Base-by-base conservation (phyloP, 1,284 basidiomycete genomes). In the Cryptococcus sp. region DNA sequence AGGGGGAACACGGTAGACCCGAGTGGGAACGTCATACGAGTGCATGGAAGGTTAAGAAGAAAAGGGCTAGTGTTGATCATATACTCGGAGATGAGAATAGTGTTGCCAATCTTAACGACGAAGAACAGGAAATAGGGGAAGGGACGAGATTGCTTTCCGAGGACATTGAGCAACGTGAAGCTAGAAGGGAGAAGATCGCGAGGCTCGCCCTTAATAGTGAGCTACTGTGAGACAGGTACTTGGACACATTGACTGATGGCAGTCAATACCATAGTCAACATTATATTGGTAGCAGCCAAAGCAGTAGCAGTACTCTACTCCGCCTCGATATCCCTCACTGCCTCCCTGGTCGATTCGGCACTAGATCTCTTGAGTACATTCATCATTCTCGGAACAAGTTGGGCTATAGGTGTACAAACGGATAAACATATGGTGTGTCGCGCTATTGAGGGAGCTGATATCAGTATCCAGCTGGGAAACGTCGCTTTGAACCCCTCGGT, bases 311-410 rank as follows among this genome's bases (percentile, higher is more conserved):
- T 81, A 14, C 66, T 78, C 21, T 76, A 79, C 36, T 80, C 80
- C 23, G 75, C 77, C 40, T 82, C 80, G 7, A 78, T 82, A 51
- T 81, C 80, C 21, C 75, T 82, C 46, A 73, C 80, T 23, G 81
- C 81, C 7, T 78, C 76, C 0, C 68, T 80, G 13, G 78, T 82
- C 49, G 81, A 81, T 64, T 78, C 77, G 18, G 78, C 76, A 0
- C 75, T 82, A 54, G 81, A 82, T 49, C 70, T 82, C 18, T 59
- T 82, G 1, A 78, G 77, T 16, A 81, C 80, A 0, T 62, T 80
- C 46, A 77, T 77, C 59, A 76, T 77, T 32, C 61, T 75, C 7
- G 69, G 66, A 0, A 75, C 75, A 3, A 69, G 60, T 37, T 67
- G 69, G 61, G 74, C 74, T 0, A 74, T 74, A 25, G 73, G 73